Evolutionary conservation across 768 basidiomycete species (phyloP).

Genomic region (Tricholoma terreum): DNA sequence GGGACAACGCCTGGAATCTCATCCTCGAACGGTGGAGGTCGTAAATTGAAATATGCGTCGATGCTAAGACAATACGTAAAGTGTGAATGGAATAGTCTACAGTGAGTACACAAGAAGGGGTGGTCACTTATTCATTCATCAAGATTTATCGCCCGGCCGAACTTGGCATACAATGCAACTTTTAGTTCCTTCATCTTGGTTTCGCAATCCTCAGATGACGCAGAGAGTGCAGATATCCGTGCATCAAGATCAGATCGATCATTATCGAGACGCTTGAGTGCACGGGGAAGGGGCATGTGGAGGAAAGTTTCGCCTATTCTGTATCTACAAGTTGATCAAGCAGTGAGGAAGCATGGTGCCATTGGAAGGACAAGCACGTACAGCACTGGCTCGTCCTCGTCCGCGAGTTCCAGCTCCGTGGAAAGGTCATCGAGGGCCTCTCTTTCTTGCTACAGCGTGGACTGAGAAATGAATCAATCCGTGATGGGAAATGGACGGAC

Average conservation of each 20-base stretch:
- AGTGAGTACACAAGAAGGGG: background rate
- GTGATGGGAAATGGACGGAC: conserved; percentile 35
- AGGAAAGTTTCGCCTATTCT: conserved; percentile 88
- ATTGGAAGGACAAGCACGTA: conserved; percentile 34
- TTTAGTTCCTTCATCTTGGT: conserved; percentile 79
- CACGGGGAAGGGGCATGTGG: conserved; percentile 67
- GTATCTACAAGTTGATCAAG: conserved; percentile 55
- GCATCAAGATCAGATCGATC: conserved; percentile 61
- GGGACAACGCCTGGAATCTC: too few relatives aligned
- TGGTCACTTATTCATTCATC: conserved; percentile 52
- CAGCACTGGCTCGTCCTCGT: conserved; percentile 80
- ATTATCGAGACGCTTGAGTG: conserved; percentile 66
- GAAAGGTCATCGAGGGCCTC: conserved; percentile 89
- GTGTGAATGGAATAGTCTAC: too few relatives aligned
- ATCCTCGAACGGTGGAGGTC: too few relatives aligned
- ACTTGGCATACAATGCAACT: conserved; percentile 80
- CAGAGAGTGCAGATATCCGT: conserved; percentile 49
- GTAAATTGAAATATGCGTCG: too few relatives aligned
- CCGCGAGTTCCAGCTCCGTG: conserved; percentile 84
- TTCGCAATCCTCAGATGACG: conserved; percentile 62
- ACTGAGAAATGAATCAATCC: conserved; percentile 7
- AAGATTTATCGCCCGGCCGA: conserved; percentile 89
- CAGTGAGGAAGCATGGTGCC: background rate
- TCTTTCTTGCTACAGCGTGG: conserved; percentile 76
- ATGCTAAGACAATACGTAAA: too few relatives aligned